These are phyloP conservation scores for Suhomyces choctaworum DNA, from an alignment of 1,139 yeast species.

Conservation along the genomic window DNA sequence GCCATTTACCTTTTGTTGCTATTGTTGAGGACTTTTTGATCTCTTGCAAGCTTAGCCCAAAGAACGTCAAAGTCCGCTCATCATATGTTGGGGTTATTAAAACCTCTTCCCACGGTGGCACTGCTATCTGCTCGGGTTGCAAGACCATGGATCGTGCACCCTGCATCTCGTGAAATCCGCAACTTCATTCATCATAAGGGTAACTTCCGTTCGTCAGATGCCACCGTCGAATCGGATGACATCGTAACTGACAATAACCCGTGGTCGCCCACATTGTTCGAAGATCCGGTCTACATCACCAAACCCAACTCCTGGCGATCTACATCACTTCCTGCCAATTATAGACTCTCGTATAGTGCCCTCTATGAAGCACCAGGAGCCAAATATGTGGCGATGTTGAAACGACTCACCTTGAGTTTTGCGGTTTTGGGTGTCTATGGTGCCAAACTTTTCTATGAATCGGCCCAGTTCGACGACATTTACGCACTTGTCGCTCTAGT, in stretches of 20 bases:
- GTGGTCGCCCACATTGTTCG: slow-evolving; percentile 48
- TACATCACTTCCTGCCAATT: slow-evolving; percentile 41
- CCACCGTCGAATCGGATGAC: slow-evolving; percentile 45
- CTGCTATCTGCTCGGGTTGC: too few relatives aligned
- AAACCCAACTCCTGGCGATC: slow-evolving; percentile 18
- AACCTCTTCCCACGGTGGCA: too few relatives aligned
- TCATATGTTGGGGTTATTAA: too few relatives aligned
- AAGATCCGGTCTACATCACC: slow-evolving; percentile 37
- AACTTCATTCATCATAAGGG: slow-evolving; percentile 9
- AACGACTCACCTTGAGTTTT: slow-evolving; percentile 54
- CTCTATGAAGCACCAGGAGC: slow-evolving; percentile 58
- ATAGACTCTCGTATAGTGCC: slow-evolving; percentile 53
- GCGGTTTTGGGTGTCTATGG: slow-evolving; percentile 57
- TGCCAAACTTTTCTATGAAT: slow-evolving; percentile 53
- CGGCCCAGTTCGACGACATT: slow-evolving; percentile 57
- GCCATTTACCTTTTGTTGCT: too few relatives aligned
- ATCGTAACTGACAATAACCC: slow-evolving; percentile 46
- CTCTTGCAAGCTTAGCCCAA: too few relatives aligned
- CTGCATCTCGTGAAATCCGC: not conserved
- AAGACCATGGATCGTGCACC: too few relatives aligned
- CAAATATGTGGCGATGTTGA: slow-evolving; percentile 55
- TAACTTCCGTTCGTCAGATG: slow-evolving; percentile 23
- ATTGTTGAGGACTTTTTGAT: too few relatives aligned
- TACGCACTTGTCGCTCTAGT: slow-evolving; percentile 47
- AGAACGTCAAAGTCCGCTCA: too few relatives aligned